These are phyloP conservation scores for Phaeosphaeria sp. DNA, from an alignment of 2,329 filamentous ascomycete species.

Conservation along the genomic window DNA sequence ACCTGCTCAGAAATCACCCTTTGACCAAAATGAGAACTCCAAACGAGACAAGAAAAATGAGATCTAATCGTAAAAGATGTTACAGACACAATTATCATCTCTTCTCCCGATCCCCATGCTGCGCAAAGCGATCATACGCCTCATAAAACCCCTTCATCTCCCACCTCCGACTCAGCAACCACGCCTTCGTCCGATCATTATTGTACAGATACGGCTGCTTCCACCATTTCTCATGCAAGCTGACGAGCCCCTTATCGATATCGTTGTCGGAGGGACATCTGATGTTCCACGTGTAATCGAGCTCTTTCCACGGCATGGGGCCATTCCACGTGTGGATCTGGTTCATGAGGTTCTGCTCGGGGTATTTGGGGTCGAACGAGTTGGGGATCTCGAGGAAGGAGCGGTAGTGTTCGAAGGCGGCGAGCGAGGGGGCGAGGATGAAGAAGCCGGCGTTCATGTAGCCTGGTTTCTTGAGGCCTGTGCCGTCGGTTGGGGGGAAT, in stretches of 20 bases:
- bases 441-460: conserved; percentile 51
- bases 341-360: conserved; percentile 50
- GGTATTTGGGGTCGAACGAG: conserved; percentile 41
- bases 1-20: neutral
- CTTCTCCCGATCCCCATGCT: neutral
- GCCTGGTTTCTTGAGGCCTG: conserved; percentile 35
- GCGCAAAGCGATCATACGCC: conserved; percentile 28
- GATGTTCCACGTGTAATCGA: conserved; percentile 49
- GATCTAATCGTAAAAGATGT: neutral
- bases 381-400: conserved; percentile 34
- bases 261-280: conserved; percentile 46
- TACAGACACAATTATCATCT: neutral
- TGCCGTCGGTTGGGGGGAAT: conserved; percentile 41
- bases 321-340: conserved; percentile 44
- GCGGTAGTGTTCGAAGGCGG: conserved; percentile 43
- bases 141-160: conserved; percentile 51
- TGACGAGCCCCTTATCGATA: conserved; percentile 44
- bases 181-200: conserved; percentile 40
- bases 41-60: neutral
- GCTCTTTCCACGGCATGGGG: conserved; percentile 51
- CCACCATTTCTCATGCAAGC: conserved; percentile 53
- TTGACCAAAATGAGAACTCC: neutral
- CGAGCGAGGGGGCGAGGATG: conserved; percentile 39
- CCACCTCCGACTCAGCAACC: conserved; percentile 43
- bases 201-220: conserved; percentile 28